These are phyloP conservation scores for Coemansia sp. DNA, from an alignment of 192 early-diverging fungal species.

Conservation along the genomic window DNA sequence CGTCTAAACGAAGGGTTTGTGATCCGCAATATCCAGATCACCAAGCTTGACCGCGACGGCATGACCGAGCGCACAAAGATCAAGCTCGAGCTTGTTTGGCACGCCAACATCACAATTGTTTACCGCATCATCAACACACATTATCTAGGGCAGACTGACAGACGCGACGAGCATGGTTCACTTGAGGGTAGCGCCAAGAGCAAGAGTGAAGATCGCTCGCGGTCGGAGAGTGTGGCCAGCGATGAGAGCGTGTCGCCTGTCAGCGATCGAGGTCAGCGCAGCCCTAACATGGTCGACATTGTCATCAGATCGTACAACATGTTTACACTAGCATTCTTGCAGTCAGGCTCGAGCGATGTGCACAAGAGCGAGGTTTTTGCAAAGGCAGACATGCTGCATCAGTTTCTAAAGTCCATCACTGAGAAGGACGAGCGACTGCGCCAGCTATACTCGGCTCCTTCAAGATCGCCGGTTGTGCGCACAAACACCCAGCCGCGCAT, in stretches of 20 bases:
- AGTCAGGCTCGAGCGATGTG: slow-evolving; percentile 9
- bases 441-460: slow-evolving; percentile 25
- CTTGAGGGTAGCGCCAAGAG: neutral
- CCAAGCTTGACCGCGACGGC: slow-evolving; percentile 37
- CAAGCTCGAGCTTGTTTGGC: slow-evolving; percentile 67
- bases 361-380: slow-evolving; percentile 26
- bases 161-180: neutral
- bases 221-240: neutral
- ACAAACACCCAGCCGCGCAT: slow-evolving; percentile 23
- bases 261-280: slow-evolving; percentile 43
- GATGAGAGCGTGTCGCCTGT: neutral
- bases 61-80: slow-evolving; percentile 56
- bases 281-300: slow-evolving; percentile 48
- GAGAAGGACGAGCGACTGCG: slow-evolving; percentile 47
- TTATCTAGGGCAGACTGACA: slow-evolving; percentile 10
- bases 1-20: slow-evolving; percentile 71
- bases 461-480: neutral
- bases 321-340: slow-evolving; percentile 45
- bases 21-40: slow-evolving; percentile 56
- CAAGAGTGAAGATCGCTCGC: neutral
- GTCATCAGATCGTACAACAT: slow-evolving; percentile 45
- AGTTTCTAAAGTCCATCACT: slow-evolving; percentile 34
- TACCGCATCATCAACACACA: slow-evolving; percentile 62
- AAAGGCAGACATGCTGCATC: slow-evolving; percentile 38
- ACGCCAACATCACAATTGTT: slow-evolving; percentile 72